Evolutionary conservation across 495 filamentous ascomycete genomes (phyloP), one percentile per base, ranked within the genome.

Genomic region (Lophiostoma macrostomum): DNA sequence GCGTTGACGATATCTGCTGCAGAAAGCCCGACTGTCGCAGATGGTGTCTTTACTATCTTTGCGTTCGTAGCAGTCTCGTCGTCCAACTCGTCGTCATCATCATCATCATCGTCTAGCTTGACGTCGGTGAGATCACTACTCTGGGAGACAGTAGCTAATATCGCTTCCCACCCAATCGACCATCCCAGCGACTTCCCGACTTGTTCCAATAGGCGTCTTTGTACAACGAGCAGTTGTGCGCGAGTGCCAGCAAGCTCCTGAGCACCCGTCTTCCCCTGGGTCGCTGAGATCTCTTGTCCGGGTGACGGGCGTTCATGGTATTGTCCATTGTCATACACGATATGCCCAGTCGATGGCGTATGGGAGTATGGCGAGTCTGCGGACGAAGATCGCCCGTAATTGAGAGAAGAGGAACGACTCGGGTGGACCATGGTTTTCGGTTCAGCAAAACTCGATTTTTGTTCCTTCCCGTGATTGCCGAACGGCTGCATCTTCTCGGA

Each of bases 241-340:
- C 91, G 76, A 43, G 76, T 80, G 23, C 84, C 85, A 32, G 90
- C 87, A n/a, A 97, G 73, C 34, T 95, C 85, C 65, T 93, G 85
- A 8, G 88, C 72, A 0, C 90, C 90, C 7, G 80, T 35, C 24
- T 53, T 64, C 2, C 11, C 13, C 37, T 54, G 50, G 2, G 35
- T 39, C 20, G 37, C n/a, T 13, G 19, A 36, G 31, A 23, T 39
- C n/a, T 64, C 46, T 22, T 58, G 40, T 30, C 25, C 29, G 22
- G 41, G 46, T 20, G 35, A n/a, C n/a, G 53, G 51, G n/a, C 56
- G 30, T 20, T 63, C 56, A 36, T 64, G 56, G 42, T 58, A 60
- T n/a, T 54, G 50, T n/a, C 56, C 56, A 34, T 60, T 45, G 2
- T 50, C 60, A 25, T 36, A 64, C 1, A 64, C 60, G 25, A 64